These are phyloP conservation scores for Kwoniella bestiolae DNA, from an alignment of 768 basidiomycete genomes.

Conservation along the genomic window DNA sequence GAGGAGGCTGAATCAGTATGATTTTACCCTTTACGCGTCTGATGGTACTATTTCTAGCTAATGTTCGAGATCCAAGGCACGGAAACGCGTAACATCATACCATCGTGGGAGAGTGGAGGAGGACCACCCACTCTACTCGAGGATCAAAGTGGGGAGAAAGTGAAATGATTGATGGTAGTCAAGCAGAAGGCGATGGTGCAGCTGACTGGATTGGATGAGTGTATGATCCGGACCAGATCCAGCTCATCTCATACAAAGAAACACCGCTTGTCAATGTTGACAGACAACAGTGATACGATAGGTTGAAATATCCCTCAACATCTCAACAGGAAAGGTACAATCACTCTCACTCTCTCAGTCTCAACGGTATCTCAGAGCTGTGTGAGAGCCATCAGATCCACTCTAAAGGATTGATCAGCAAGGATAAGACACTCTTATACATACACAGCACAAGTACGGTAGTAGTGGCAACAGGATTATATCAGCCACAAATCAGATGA, in stretches of 20 bases:
- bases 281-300: background rate
- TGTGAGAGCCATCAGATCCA: background rate
- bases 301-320: background rate
- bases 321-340: background rate
- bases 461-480: background rate
- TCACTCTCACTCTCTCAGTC: background rate
- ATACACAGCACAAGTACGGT: background rate
- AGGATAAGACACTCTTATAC: background rate
- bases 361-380: background rate
- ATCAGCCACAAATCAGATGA: no score
- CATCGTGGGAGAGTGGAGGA: slow-evolving; percentile 25
- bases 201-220: background rate
- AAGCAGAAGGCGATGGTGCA: background rate
- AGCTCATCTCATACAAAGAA: background rate
- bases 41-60: background rate
- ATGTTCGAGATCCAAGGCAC: background rate
- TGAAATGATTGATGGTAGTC: background rate
- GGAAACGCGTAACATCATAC: background rate
- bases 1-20: slow-evolving; percentile 21
- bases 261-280: no score
- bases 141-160: background rate
- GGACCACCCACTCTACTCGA: slow-evolving; percentile 2
- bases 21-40: slow-evolving; percentile 16
- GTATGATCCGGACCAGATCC: background rate
- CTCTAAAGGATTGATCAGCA: background rate